Base-by-base conservation (phyloP, 1,284 basidiomycete genomes). In the Cutaneotrichosporon spelunceum region DNA sequence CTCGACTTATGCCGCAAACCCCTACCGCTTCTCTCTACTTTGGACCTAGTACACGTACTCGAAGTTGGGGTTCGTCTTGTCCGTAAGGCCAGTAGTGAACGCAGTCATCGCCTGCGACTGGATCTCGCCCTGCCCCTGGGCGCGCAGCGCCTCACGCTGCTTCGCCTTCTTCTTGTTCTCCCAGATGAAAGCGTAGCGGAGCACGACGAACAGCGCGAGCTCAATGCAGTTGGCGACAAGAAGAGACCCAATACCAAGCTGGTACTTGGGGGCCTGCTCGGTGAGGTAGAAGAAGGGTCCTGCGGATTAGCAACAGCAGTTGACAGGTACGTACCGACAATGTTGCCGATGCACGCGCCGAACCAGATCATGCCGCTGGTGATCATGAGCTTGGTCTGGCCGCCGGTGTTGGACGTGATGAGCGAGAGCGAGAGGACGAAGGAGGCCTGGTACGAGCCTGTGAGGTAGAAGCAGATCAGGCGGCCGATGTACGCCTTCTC, bases 391-490 rank as follows among this genome's bases (percentile, higher is more conserved):
- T 83, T 83, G 21, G 79, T 79, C 65, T 80, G 78, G 19, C 82
- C 82, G 33, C 77, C 81, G 1, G 80, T 78, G 68, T 84, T 84
- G 13, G 79, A 79, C 8, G 81, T 81, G 50, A 83, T 76, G 36
- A 83, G 72, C 3, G 80, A 81, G 14, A 83, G 72, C 4, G 78
- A 79, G 26, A 83, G 65, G 5, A 83, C 81, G 63, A 83, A 83
- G 0, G 78, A 78, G 2, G 80, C 72, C 63, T 82, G 81, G 55
- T 80, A 81, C 8, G 80, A 79, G 13, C 80, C 79, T 7, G 80
- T 81, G 16, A 82, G 66, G 70, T 72, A 80, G 71, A 76, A 92
- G 86, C 65, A 92, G 65, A 78, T 77, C 10, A 79, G 64, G n/a
- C 78, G 66, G 1, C 76, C 77, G 44, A 78, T 72, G 61, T 79